Percentiles rank a stretch among this genome's conserved stretches.
phyloP scores from a whole-genome alignment of 2,329 filamentous ascomycete genomes.

The Simplicillium sp. region DNA sequence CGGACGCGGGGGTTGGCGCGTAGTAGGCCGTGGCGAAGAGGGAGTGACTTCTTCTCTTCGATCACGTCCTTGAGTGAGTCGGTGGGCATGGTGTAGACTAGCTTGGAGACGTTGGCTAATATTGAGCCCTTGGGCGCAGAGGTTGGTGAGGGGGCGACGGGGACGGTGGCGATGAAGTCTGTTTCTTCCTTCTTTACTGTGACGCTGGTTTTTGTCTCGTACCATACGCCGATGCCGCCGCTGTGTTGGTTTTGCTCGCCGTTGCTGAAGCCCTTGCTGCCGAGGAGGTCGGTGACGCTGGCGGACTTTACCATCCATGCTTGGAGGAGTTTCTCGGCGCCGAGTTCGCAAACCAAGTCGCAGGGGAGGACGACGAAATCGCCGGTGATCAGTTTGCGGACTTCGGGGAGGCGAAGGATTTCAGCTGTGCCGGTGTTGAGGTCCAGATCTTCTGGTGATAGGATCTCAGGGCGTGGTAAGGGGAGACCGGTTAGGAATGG shows the following conservation, averaged over 20 bases:
- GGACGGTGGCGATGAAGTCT: conserved; percentile 77
- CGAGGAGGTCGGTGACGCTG: conserved; percentile 54
- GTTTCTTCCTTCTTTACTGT: conserved; percentile 84
- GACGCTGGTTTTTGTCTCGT: conserved; percentile 68
- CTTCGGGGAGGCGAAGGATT: conserved; percentile 73
- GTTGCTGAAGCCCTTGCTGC: conserved; percentile 30
- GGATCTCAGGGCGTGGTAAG: conserved; percentile 61
- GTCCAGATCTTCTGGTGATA: conserved; percentile 67
- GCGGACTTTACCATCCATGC: conserved; percentile 85
- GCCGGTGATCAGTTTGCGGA: conserved; percentile 66
- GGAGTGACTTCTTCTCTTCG: conserved; percentile 63
- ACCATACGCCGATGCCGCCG: conserved; percentile 84
- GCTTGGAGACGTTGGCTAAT: conserved; percentile 58
- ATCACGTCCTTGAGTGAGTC: conserved; percentile 79
- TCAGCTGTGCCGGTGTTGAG: conserved; percentile 85
- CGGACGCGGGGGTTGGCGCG: conserved; percentile 65
- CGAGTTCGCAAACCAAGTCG: conserved; percentile 84
- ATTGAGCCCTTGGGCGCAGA: conserved; percentile 46
- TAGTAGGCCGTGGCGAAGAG: conserved; percentile 68
- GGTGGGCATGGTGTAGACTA: conserved; percentile 81
- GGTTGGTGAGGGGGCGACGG: conserved; percentile 46
- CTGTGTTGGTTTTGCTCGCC: conserved; percentile 37
- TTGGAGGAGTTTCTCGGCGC: conserved; percentile 73
- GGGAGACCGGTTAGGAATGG: conserved; percentile 68
- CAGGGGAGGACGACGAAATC: conserved; percentile 91